phyloP scores from a whole-genome alignment of 148 eudicot genomes.

The Rhododendron simsii region DNA sequence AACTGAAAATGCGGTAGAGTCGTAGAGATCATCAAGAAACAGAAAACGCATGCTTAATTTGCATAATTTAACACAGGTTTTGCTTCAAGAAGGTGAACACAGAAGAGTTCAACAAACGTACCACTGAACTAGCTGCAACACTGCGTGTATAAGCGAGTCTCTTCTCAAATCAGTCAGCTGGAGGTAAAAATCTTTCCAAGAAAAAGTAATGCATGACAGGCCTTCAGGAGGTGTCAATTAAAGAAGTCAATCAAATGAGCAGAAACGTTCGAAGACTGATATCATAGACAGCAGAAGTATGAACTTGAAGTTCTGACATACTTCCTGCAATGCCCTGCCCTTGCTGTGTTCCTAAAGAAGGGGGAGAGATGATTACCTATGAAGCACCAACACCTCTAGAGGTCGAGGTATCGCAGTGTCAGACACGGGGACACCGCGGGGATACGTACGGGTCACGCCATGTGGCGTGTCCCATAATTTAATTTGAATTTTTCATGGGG shows the following conservation, averaged over 20 bases:
- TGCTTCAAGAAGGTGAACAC: background rate
- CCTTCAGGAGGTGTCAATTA: constrained; percentile 40
- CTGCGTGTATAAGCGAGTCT: constrained; percentile 93
- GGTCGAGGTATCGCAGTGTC: no score
- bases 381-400: no score
- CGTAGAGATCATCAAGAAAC: background rate
- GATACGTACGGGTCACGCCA: no score
- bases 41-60: background rate
- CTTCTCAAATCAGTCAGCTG: constrained; percentile 96
- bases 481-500: no score
- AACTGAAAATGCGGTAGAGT: background rate
- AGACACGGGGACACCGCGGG: no score
- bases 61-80: background rate
- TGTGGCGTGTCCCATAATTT: no score
- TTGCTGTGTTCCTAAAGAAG: constrained; percentile 69
- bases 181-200: constrained; percentile 83
- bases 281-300: background rate
- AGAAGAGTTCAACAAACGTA: constrained; percentile 25
- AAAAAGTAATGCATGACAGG: constrained; percentile 97
- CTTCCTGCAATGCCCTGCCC: constrained; percentile 83
- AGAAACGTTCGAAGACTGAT: background rate
- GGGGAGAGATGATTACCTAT: background rate
- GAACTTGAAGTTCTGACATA: constrained; percentile 75
- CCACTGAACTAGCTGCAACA: constrained; percentile 97
- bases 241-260: background rate